These are phyloP conservation scores for Kodamaea neixiangensis DNA, from an alignment of 805 yeast species.

Conservation along the genomic window DNA sequence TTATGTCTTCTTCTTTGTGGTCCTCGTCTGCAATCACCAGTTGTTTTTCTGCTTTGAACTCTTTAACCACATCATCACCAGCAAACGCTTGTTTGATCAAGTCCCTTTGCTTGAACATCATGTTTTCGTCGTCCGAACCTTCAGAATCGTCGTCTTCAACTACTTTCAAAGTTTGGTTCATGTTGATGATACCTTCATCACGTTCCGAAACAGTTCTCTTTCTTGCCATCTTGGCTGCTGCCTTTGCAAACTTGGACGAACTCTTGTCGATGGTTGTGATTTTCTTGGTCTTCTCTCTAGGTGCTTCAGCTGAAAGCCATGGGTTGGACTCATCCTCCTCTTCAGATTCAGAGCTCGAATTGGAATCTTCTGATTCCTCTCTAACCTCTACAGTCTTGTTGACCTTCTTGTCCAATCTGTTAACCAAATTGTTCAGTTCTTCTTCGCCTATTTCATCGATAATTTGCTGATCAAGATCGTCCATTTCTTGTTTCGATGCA, in stretches of 20 bases:
- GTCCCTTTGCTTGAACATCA: conserved; percentile 75
- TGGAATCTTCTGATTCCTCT: conserved; percentile 23
- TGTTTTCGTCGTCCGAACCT: conserved; percentile 35
- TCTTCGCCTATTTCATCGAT: conserved; percentile 52
- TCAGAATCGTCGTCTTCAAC: conserved; percentile 22
- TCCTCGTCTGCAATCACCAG: conserved; percentile 72
- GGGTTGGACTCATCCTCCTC: conserved; percentile 30
- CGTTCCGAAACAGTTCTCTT: conserved; percentile 35
- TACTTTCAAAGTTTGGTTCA: conserved; percentile 55
- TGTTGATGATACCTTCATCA: conserved; percentile 46
- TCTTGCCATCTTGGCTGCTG: conserved; percentile 41
- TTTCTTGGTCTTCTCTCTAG: conserved; percentile 31
- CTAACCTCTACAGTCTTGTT: conserved; percentile 19
- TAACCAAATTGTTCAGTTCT: conserved; percentile 46
- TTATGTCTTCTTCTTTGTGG: conserved; percentile 80
- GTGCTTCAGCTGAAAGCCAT: conserved; percentile 31
- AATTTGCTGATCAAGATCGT: conserved; percentile 36
- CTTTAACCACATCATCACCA: conserved; percentile 88
- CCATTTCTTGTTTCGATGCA: conserved; percentile 35
- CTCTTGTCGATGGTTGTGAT: conserved; percentile 33
- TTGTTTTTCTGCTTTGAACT: conserved; percentile 77
- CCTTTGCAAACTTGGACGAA: conserved; percentile 39
- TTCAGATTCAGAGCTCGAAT: conserved; percentile 15
- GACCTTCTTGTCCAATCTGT: conserved; percentile 32
- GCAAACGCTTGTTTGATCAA: conserved; percentile 92